A percentile compares a stretch with the other conserved stretches of the same genome.
These are phyloP conservation scores for Lentinus tigrinus DNA, from an alignment of 768 basidiomycete genomes.

Conservation along the genomic window DNA sequence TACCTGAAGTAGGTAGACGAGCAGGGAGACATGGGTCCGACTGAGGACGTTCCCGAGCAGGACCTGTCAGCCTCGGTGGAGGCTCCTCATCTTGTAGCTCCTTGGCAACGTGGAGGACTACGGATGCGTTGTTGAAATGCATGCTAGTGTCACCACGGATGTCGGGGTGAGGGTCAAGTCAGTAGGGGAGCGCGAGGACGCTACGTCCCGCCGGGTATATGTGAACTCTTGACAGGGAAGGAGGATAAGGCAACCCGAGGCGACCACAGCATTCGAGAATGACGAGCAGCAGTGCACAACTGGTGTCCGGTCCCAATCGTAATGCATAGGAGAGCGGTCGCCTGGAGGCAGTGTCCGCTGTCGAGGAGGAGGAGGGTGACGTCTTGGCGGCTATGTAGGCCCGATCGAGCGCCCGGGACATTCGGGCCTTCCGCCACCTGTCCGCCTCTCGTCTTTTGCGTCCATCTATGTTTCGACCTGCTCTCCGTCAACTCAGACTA, in stretches of 20 bases:
- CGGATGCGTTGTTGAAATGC: slow-evolving; percentile 51
- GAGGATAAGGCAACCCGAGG: too few species aligned
- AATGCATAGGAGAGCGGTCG: too few species aligned
- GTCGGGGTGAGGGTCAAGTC: neutral
- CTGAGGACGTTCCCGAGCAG: slow-evolving; percentile 37
- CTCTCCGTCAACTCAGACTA: neutral
- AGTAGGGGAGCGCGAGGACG: neutral
- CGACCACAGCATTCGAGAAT: neutral
- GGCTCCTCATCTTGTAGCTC: slow-evolving; percentile 21
- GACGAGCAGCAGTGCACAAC: too few species aligned
- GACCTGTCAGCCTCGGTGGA: neutral
- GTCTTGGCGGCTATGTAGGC: too few species aligned
- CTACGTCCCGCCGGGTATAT: neutral
- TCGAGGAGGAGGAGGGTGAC: too few species aligned
- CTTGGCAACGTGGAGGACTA: slow-evolving; percentile 31
- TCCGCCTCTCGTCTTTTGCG: too few species aligned
- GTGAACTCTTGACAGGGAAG: too few species aligned
- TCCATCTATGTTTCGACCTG: slow-evolving; percentile 6
- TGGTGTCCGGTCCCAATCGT: too few species aligned
- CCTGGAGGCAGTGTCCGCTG: too few species aligned
- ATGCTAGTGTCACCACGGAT: neutral
- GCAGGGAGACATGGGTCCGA: slow-evolving; percentile 63
- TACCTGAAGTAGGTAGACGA: slow-evolving; percentile 67
- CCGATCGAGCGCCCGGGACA: too few species aligned
- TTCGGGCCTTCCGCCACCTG: too few species aligned